Conservation (phyloP, 208 protist species). For the Crithidia fasciculata region DNA sequence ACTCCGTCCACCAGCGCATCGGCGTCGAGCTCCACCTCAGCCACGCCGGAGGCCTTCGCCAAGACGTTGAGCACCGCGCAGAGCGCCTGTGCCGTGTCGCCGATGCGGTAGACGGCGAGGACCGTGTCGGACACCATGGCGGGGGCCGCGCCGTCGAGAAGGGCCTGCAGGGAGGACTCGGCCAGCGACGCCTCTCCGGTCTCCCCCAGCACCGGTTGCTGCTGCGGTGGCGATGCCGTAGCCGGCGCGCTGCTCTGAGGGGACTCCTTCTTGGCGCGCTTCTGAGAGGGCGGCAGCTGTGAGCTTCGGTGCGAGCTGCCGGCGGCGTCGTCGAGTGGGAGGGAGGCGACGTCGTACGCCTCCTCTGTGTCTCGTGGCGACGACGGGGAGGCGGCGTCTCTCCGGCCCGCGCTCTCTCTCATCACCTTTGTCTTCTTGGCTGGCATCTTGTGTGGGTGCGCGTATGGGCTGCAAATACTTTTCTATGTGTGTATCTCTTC, state of each 20-base stretch:
- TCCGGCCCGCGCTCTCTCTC: neutral
- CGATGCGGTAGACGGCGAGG: slow-evolving; percentile 60
- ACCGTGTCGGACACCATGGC: slow-evolving; percentile 40
- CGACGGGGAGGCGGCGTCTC: neutral
- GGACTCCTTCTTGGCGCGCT: slow-evolving; percentile 19
- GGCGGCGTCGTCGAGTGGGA: slow-evolving; percentile 33
- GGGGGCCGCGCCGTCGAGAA: slow-evolving; percentile 50
- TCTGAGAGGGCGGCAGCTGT: slow-evolving; percentile 10
- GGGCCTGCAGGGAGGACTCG: slow-evolving; percentile 49
- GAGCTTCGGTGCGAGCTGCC: neutral
- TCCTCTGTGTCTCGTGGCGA: neutral
- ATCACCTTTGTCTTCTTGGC: neutral
- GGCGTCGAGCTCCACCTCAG: slow-evolving; percentile 69
- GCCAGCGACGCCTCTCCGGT: slow-evolving; percentile 41
- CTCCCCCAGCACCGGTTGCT: slow-evolving; percentile 27
- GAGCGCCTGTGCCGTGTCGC: slow-evolving; percentile 44
- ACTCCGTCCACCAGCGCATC: slow-evolving; percentile 61
- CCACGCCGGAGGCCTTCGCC: slow-evolving; percentile 75
- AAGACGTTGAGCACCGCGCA: slow-evolving; percentile 80
- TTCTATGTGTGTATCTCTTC: neutral
- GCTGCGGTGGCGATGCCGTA: neutral
- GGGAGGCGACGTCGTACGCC: slow-evolving; percentile 33
- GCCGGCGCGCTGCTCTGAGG: slow-evolving; percentile 11
- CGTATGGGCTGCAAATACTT: neutral
- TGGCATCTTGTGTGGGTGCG: neutral